Evolutionary conservation across 768 basidiomycete genomes (phyloP).

Genomic region (Pleurotus pulmonarius): DNA sequence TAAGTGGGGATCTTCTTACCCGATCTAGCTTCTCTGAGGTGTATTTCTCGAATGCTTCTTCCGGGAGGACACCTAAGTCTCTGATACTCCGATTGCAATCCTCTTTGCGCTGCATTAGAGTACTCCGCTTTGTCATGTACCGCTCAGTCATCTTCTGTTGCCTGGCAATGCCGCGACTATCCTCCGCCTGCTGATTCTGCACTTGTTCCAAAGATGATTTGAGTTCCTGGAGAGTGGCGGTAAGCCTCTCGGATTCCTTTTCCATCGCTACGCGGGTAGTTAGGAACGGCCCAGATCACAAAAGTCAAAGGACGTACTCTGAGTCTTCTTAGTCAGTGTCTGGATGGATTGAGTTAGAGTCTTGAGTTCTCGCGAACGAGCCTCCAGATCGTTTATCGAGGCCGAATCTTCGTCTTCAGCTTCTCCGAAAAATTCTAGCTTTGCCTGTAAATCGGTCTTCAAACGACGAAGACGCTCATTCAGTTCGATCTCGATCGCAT

Average conservation of each 20-base stretch:
- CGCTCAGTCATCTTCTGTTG: slow-evolving; percentile 96
- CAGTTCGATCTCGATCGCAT: slow-evolving; percentile 86
- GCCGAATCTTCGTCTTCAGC: slow-evolving; percentile 49
- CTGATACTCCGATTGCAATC: slow-evolving; percentile 95
- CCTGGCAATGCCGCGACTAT: slow-evolving; percentile 79
- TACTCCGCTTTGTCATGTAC: slow-evolving; percentile 88
- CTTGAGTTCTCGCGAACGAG: slow-evolving; percentile 65
- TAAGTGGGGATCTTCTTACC: slow-evolving; percentile 39
- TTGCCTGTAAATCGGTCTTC: slow-evolving; percentile 70
- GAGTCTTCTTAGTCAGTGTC: slow-evolving; percentile 55
- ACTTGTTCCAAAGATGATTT: slow-evolving; percentile 64
- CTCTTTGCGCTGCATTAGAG: slow-evolving; percentile 80
- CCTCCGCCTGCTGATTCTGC: slow-evolving; percentile 82
- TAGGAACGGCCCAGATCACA: background rate
- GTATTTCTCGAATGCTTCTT: slow-evolving; percentile 97
- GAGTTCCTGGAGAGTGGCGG: slow-evolving; percentile 62
- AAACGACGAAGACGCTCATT: slow-evolving; percentile 83
- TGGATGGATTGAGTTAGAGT: slow-evolving; percentile 65
- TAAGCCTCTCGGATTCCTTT: slow-evolving; percentile 63
- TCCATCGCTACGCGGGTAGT: slow-evolving; percentile 51
- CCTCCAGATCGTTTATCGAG: slow-evolving; percentile 64
- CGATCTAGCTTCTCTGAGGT: slow-evolving; percentile 83
- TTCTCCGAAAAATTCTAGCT: slow-evolving; percentile 74
- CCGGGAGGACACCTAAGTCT: slow-evolving; percentile 93
- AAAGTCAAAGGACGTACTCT: slow-evolving; percentile 35